Evolutionary conservation across 169 alveolate genomes (phyloP).

Genomic region (Plasmodium relictum): DNA sequence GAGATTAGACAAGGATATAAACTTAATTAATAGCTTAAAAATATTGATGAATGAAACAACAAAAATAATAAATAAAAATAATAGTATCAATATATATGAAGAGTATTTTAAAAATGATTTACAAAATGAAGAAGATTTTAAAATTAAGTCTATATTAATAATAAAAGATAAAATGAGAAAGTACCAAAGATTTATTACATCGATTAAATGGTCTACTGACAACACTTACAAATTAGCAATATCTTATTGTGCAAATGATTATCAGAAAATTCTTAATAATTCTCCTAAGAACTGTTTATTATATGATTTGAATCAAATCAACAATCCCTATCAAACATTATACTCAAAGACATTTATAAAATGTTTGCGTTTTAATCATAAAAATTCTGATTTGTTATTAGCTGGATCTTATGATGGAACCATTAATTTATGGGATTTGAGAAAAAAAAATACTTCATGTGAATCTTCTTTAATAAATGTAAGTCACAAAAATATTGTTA

Average conservation of each 20-base stretch:
- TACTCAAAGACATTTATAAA: conserved; percentile 57
- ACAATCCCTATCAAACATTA: conserved; percentile 64
- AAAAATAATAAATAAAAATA: conserved; percentile 66
- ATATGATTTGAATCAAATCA: conserved; percentile 48
- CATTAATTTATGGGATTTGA: conserved; percentile 52
- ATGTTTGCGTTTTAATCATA: conserved; percentile 71
- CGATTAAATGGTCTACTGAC: conserved; percentile 67
- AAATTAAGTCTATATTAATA: conserved; percentile 59
- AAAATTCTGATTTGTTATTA: conserved; percentile 54
- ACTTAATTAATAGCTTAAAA: conserved; percentile 63
- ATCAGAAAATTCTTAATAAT: conserved; percentile 46
- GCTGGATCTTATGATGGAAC: conserved; percentile 77
- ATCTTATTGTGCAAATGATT: conserved; percentile 62
- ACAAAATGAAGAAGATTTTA: conserved; percentile 51
- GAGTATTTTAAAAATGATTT: conserved; percentile 51
- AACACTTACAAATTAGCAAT: conserved; percentile 56
- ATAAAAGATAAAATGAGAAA: conserved; percentile 45
- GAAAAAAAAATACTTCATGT: conserved; percentile 68
- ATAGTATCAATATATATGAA: conserved; percentile 66
- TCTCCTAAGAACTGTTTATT: conserved; percentile 62
- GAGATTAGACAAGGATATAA: conserved; percentile 53
- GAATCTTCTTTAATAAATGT: conserved; percentile 53
- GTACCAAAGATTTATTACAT: conserved; percentile 45
- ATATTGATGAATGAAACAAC: conserved; percentile 65
- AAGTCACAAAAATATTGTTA: conserved; percentile 60